A percentile compares a stretch with the other conserved stretches of the same genome.
Evolutionary conservation across 371 early-diverging fungal species (phyloP).

Genomic region (Syncephalastrum racemosum): DNA sequence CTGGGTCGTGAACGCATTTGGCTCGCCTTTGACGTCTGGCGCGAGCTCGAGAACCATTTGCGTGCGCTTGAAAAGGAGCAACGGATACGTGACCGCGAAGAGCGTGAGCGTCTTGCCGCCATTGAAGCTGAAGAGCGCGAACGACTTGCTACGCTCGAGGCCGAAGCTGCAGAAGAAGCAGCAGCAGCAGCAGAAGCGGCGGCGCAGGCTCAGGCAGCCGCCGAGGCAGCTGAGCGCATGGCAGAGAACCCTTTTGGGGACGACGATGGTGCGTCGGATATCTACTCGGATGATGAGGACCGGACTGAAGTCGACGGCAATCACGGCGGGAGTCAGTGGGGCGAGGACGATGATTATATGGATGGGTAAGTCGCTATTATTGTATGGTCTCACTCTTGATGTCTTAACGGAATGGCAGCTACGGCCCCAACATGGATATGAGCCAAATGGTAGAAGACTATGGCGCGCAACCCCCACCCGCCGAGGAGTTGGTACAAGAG

Average conservation of each 20-base stretch:
- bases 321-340: conserved; percentile 34
- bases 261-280: conserved; percentile 29
- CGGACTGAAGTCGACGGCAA: conserved; percentile 16
- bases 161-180: conserved; percentile 24
- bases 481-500: conserved; percentile 29
- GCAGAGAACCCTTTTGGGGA: conserved; percentile 37
- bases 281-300: conserved; percentile 35
- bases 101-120: conserved; percentile 30
- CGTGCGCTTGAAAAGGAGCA: conserved; percentile 70
- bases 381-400: not conserved
- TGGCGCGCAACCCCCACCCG: conserved; percentile 15
- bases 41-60: conserved; percentile 73
- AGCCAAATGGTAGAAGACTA: conserved; percentile 38
- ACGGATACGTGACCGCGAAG: conserved; percentile 30
- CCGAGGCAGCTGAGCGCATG: conserved; percentile 36
- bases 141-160: conserved; percentile 16
- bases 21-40: conserved; percentile 71
- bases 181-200: conserved; percentile 37
- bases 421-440: conserved; percentile 44
- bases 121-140: conserved; percentile 35
- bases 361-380: conserved; percentile 11
- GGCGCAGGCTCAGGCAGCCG: conserved; percentile 32
- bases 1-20: conserved; percentile 58
- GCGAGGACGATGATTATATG: conserved; percentile 19
- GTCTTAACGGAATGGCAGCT: not conserved